A percentile compares a stretch with the other conserved stretches of the same genome.
Conservation (phyloP, 2,329 filamentous ascomycete genomes). For the Orbilia javanica region DNA sequence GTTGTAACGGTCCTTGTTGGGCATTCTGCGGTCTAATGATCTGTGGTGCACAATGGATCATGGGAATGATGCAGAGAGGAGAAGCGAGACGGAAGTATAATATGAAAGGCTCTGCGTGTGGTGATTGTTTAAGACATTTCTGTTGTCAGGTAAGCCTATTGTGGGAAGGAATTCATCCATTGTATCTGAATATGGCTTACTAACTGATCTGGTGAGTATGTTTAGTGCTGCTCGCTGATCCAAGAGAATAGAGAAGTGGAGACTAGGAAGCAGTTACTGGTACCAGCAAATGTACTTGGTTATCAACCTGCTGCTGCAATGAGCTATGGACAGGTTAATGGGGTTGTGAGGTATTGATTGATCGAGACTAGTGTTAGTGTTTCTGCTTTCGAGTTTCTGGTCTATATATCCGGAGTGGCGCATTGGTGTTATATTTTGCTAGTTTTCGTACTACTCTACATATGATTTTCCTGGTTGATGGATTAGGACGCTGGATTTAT, state of each 20-base stretch:
- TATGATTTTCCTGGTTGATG: not conserved
- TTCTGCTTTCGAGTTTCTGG: not conserved
- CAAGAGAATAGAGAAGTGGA: conserved; percentile 68
- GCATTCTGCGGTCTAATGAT: conserved; percentile 62
- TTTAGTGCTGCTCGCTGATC: conserved; percentile 70
- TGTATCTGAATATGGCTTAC: not conserved
- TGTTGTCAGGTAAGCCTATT: conserved; percentile 66
- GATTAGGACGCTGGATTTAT: not conserved
- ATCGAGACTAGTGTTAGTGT: not conserved
- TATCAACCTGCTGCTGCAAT: not conserved
- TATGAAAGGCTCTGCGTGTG: conserved; percentile 68
- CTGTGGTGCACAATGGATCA: conserved; percentile 64
- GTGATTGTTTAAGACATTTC: conserved; percentile 70
- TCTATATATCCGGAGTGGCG: not conserved
- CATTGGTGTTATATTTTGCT: not conserved
- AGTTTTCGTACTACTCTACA: not conserved
- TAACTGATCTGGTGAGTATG: not conserved
- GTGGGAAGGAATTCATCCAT: too few relatives aligned
- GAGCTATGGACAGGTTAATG: conserved; percentile 12
- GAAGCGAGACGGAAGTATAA: conserved; percentile 70
- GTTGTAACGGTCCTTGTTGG: conserved; percentile 63
- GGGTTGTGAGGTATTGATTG: not conserved
- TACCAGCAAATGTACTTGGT: conserved; percentile 3
- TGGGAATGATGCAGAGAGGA: conserved; percentile 70
- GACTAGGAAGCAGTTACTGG: conserved; percentile 20